Base-by-base conservation (phyloP, 352 stramenopile genomes). In the Phytophthora cryptogea region DNA sequence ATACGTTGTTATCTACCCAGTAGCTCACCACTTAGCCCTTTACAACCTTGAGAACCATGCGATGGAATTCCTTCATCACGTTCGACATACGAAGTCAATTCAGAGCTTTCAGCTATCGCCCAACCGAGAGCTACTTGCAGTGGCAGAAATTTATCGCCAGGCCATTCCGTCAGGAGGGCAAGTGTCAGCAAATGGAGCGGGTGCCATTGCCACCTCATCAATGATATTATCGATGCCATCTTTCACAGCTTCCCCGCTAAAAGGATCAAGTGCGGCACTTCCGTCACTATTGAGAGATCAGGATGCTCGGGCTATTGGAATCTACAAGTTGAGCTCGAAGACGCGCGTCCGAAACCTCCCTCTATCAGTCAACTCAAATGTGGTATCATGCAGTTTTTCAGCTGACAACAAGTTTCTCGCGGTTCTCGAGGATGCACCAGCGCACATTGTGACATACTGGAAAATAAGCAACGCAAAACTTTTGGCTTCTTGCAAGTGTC, bases 401-500 rank as follows among this genome's bases (percentile, higher is more conserved):
- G 50, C 66, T 0, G 85, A 91, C 51, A 90, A 86, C 65, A 94
- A 92, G 59, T 91, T 86, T 56, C 50, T 94, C 1, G 82, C 69
- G 0, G 71, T 90, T 47, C 68, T 92, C 1, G 82, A 92, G 35
- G 83, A 92, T 37, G 76, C 83, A 14, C 85, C 83, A 35, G 65
- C 78, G 3, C 80, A 92, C 50, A 83, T 73, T 17, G 73, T 94
- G 23, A 86, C 78, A 27, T 92, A 91, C 55, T 94, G 81, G 83
- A 92, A 94, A 58, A 73, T 89, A 37, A 81, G 74, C 61, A 92
- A 76, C 14, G 65, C 72, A n/a, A 92, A 92, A 51, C 70, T 94
- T 30, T 44, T 94, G 17, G 76, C 83, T 23, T 82, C 74, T 0
- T 77, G 76, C 55, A 88, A 89, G 44, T 89, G 81, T 37, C 83